Conservation (phyloP, 176 grass and related monocot species). For the Musa beccarii region DNA sequence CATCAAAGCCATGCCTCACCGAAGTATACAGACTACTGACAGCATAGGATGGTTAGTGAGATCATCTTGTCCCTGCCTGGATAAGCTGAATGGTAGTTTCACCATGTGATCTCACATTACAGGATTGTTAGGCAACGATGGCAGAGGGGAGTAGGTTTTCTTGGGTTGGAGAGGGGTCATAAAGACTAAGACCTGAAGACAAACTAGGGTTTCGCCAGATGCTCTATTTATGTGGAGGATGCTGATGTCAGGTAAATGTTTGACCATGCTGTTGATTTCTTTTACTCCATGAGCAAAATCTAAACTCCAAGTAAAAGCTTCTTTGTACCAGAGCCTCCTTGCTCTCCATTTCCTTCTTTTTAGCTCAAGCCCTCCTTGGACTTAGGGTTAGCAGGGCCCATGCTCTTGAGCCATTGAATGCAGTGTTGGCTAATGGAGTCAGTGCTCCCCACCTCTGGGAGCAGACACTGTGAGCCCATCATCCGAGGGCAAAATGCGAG, state of each 20-base stretch:
- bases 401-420: background rate
- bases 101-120: constrained; percentile 32
- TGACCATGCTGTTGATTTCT: constrained; percentile 19
- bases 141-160: constrained; percentile 9
- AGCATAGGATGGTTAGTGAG: constrained; percentile 39
- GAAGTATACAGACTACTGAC: constrained; percentile 57
- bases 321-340: constrained; percentile 31
- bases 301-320: constrained; percentile 37
- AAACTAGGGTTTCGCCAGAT: constrained; percentile 1
- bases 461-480: constrained; percentile 55
- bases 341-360: constrained; percentile 28
- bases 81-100: constrained; percentile 31
- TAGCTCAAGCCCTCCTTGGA: constrained; percentile 43
- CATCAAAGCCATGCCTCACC: constrained; percentile 73
- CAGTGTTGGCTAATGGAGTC: constrained; percentile 24
- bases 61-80: constrained; percentile 38
- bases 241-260: constrained; percentile 13
- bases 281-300: constrained; percentile 26
- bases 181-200: constrained; percentile 16
- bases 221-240: background rate
- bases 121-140: constrained; percentile 33
- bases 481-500: constrained; percentile 51
- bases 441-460: constrained; percentile 56
- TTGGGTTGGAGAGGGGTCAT: constrained; percentile 24
- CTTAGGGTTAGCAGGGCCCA: constrained; percentile 24